Base-by-base conservation (phyloP, 495 filamentous ascomycete genomes). In the Aspergillus bertholletiae region DNA sequence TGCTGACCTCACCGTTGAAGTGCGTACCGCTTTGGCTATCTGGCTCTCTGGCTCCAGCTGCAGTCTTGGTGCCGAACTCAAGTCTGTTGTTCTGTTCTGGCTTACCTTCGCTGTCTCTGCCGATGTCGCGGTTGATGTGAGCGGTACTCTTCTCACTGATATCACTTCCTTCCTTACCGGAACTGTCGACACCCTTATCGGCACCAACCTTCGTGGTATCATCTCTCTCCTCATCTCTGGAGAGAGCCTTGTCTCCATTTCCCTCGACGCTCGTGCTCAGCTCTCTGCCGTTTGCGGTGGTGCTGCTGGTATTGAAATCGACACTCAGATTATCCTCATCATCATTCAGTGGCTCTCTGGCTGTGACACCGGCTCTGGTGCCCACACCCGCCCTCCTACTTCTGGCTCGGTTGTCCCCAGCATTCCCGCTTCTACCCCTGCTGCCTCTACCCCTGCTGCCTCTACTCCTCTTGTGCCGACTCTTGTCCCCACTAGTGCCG, bases 21-120 rank as follows among this genome's bases (percentile, higher is more conserved):
- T 61, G 27, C 73, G 73, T 46, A 62, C 65, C 55, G 51, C 66
- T 32, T 63, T 77, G 22, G 66, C 72, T 41, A 51, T 58, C 27
- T 77, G 74, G 74, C 60, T 78, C n/a, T 59, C 68, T 39, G 62
- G 68, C 46, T 62, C 66, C 35, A 53, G 48, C 58, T 74, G 71
- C 72, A 41, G 58, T 23, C 68, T 78, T 20, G 70, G 69, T 41
- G 71, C 61, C 49, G 67, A 76, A 47, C 64, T 75, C 26, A 76
- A 77, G 74, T 62, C 70, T 32, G 62, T 72, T 27, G 58, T 77
- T 40, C 45, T 73, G 21, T 62, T 74, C 62, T 77, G 74, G 74
- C 61, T 77, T 46, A 72, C 72, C 9, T 60, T 76, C 27, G 64
- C 49, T 46, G 68, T 67, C 23, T 49, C 57, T 23, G 57, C 60